Base-by-base conservation (phyloP, 306 rosid species). In the Quercus suber region DNA sequence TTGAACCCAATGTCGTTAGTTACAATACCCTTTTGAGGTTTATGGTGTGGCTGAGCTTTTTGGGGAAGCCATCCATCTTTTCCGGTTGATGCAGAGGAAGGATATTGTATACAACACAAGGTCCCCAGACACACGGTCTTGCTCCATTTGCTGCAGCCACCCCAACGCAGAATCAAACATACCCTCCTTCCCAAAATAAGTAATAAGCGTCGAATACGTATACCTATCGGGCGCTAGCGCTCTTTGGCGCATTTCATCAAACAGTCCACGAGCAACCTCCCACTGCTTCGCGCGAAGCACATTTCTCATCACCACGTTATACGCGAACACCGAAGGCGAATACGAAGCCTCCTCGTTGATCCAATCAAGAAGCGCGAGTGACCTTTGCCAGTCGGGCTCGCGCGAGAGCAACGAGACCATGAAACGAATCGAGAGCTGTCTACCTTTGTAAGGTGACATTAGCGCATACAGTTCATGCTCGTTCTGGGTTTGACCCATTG, bases 131-230 rank as follows among this genome's bases (percentile, higher is more conserved):
- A 94, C 94, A 1, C 79, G 87, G 73, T 89, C 99, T 77, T 86
- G 92, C 74, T 94, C 99, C 99, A 94, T 94, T 73, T 87, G 83
- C 86, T 94, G 97, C 6, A 94, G 84, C 99, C 99, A 94, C 53
- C 88, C 88, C 31, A 94, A 81, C n/a, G 99, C 92, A 1, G 91
- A 78, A 85, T 94, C 99, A 80, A 91, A 92, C 91, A 94, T 35
- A 12, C 94, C 97, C 43, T 89, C 89, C 75, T 92, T 94, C 35
- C 97, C 91, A 57, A 94, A 94, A 80, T 76, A 75, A 21, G 97
- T 92, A 21, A 94, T 92, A 5, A 94, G 97, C 3, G 97, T 92
- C 3, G 99, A 94, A 57, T 92, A 94, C 71, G 99, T 94, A 78
- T 87, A 94, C 80, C 97, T 88, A 80, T 94, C 99, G 9, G 99